Evolutionary conservation across 192 early-diverging fungal genomes (phyloP), one percentile per base, ranked within the genome.

Genomic region (Glomus cerebriforme): DNA sequence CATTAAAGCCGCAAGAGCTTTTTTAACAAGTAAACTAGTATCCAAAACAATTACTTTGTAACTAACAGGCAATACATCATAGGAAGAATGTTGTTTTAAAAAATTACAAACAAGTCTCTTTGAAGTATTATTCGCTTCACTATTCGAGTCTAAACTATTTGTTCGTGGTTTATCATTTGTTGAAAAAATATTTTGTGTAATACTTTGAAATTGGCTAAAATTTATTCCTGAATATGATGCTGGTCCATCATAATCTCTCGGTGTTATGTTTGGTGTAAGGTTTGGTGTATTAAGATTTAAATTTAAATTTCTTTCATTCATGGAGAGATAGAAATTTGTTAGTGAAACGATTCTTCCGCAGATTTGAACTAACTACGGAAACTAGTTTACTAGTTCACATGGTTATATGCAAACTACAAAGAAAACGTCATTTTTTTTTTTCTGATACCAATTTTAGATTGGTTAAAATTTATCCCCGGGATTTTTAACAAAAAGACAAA

Each of bases 41-140:
- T 99, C 97, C 43, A 99, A 87, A 7, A 98, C 95, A 80, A 98
- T 94, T 27, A 97, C 83, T 66, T 96, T 92, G 81, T 93, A 96
- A 80, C 92, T 94, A 59, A 95, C 94, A 45, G 95, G 95, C 59
- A 97, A 86, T 64, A 97, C 91, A 84, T 97, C 96, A 79, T 97
- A 97, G 29, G 95, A 94, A 2, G 93, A 92, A 81, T 95, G 91
- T 73, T 94, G 88, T 79, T 94, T 95, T 66, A 96, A 84, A 65
- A 94, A 93, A 0, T 81, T 64, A 39, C 80, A 66, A 64, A 86
- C 79, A 5, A 79, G 37, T 12, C 54, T 39, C 39, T 79, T 80
- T 24, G 76, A 60, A 34, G 58, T 75, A 37, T 78, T 32, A n/a
- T 71, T 77, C 34, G 74, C 49, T n/a, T 54, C 59, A 72, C 39